Evolutionary conservation across 192 early-diverging fungal species (phyloP).

Genomic region (Spinellus fusiger): DNA sequence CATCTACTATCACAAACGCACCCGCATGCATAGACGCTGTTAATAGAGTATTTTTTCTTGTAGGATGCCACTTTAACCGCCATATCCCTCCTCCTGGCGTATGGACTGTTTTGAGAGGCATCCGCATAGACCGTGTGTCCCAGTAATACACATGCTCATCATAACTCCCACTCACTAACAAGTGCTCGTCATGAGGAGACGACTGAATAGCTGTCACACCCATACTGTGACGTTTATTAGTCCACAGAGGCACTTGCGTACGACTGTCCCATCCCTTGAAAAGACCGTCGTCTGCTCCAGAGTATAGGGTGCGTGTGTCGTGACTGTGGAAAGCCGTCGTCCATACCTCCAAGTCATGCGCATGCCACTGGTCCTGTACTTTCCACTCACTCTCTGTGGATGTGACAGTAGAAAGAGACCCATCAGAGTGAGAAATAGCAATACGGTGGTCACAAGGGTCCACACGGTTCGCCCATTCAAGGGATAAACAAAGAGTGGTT

Average conservation of each 20-base stretch:
- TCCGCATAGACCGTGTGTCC: conserved; percentile 84
- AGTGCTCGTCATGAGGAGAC: conserved; percentile 67
- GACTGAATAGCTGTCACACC: conserved; percentile 91
- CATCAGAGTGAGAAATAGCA: conserved; percentile 75
- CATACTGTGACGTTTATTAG: conserved; percentile 70
- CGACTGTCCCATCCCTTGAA: conserved; percentile 89
- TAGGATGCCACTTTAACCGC: conserved; percentile 94
- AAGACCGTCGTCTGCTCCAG: conserved; percentile 79
- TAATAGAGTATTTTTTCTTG: conserved; percentile 48
- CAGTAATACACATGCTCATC: conserved; percentile 86
- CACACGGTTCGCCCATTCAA: conserved; percentile 83
- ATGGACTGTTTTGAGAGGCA: conserved; percentile 58
- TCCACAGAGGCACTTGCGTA: conserved; percentile 50
- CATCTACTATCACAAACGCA: conserved; percentile 70
- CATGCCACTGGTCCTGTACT: conserved; percentile 56
- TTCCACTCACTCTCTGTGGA: conserved; percentile 34
- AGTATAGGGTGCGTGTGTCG: conserved; percentile 62
- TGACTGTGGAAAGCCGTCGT: conserved; percentile 86
- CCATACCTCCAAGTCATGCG: conserved; percentile 92
- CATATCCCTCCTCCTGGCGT: conserved; percentile 91
- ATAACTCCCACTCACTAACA: conserved; percentile 89
- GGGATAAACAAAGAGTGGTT: conserved; percentile 66
- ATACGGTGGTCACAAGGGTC: conserved; percentile 21
- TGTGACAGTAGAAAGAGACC: conserved; percentile 50
- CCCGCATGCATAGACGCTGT: conserved; percentile 92